Percentiles rank a stretch among this genome's conserved stretches.
Conservation (phyloP, 768 basidiomycete genomes). For the Amanita subjunquillea region DNA sequence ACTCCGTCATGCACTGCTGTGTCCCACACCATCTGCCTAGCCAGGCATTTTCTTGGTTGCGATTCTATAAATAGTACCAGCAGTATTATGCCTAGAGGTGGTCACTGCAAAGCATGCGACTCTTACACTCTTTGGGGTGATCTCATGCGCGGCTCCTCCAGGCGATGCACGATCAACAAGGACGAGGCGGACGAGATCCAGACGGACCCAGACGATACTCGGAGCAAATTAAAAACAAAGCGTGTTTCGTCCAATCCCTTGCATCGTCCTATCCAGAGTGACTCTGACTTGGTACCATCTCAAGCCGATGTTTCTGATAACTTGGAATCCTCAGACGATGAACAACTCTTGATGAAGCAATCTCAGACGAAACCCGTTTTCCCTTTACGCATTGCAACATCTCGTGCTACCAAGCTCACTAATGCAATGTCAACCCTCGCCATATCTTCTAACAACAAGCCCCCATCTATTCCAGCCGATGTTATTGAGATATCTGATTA, state of each 20-base stretch:
- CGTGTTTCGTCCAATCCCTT: neutral
- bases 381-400: neutral
- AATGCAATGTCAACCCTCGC: slow-evolving; percentile 12
- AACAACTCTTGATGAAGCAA: neutral
- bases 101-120: slow-evolving; percentile 40
- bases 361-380: neutral
- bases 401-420: slow-evolving; percentile 6
- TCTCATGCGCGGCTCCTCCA: slow-evolving; percentile 50
- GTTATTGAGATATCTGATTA: slow-evolving; percentile 16
- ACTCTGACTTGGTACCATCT: neutral
- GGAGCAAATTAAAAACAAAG: slow-evolving; percentile 1
- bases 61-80: slow-evolving; percentile 11
- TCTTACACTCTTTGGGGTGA: slow-evolving; percentile 63
- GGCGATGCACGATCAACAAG: slow-evolving; percentile 28
- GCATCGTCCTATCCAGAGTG: neutral
- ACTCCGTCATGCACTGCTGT: slow-evolving; percentile 34
- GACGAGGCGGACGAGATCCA: slow-evolving; percentile 13
- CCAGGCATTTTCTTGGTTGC: slow-evolving; percentile 29
- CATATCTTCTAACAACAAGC: slow-evolving; percentile 1
- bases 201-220: neutral
- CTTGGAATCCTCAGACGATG: neutral
- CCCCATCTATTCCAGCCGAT: neutral
- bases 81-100: slow-evolving; percentile 52
- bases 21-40: slow-evolving; percentile 51
- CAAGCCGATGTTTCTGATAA: neutral